These are phyloP conservation scores for Ogataea corticis DNA, from an alignment of 805 yeast genomes.

Conservation along the genomic window DNA sequence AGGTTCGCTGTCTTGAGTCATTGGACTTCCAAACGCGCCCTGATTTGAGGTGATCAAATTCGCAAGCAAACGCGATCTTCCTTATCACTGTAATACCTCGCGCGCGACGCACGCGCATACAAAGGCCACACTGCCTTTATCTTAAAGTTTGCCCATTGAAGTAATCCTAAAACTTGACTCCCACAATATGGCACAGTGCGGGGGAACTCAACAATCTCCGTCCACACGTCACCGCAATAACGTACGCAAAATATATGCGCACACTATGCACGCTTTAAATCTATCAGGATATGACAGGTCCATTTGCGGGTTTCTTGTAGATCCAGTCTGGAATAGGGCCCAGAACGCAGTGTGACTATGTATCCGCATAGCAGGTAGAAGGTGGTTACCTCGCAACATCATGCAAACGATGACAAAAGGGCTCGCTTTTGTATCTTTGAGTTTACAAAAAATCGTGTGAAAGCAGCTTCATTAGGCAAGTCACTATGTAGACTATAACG, in stretches of 20 bases:
- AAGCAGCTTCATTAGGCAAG: neutral
- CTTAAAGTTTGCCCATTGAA: neutral
- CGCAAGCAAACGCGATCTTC: no score
- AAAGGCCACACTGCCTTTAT: neutral
- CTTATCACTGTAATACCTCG: no score
- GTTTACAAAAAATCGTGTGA: neutral
- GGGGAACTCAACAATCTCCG: neutral
- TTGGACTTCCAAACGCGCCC: no score
- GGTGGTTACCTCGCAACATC: neutral
- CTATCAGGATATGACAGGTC: conserved; percentile 1
- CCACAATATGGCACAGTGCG: neutral
- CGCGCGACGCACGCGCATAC: no score
- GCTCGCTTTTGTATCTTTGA: no score
- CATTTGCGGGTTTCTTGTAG: neutral
- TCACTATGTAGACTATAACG: neutral
- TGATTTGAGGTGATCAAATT: no score
- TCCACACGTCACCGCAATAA: neutral
- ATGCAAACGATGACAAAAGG: no score
- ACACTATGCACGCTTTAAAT: neutral
- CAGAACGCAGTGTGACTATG: neutral
- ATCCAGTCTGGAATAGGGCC: neutral
- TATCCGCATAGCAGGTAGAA: neutral
- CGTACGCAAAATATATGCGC: neutral
- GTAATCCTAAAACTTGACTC: neutral
- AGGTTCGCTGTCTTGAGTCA: no score